These are phyloP conservation scores for Centella asiatica DNA, from an alignment of 129 eudicot species.

Conservation along the genomic window DNA sequence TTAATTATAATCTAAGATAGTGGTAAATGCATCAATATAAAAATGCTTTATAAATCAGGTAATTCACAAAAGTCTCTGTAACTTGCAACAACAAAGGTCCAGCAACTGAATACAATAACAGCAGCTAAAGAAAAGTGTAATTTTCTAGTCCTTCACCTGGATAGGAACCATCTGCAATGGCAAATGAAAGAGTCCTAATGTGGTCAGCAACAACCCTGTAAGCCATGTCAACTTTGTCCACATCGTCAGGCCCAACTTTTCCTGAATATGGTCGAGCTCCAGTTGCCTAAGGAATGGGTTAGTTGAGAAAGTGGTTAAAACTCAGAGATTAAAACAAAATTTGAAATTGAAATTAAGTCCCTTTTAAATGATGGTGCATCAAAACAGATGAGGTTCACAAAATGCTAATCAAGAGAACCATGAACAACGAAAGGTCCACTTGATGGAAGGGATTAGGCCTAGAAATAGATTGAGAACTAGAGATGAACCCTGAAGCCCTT, in stretches of 20 bases:
- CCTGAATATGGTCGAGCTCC: conserved; percentile 80
- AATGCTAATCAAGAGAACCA: no score
- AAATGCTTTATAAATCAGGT: no score
- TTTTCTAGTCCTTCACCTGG: conserved; percentile 50
- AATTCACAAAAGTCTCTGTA: no score
- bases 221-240: conserved; percentile 88
- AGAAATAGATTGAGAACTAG: no score
- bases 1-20: not conserved
- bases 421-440: no score
- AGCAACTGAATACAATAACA: not conserved
- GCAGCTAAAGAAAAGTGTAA: not conserved
- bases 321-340: not conserved
- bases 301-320: not conserved
- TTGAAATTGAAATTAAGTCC: not conserved
- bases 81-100: not conserved
- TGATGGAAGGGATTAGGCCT: no score
- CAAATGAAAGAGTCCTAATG: conserved; percentile 93
- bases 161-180: conserved; percentile 93
- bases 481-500: no score
- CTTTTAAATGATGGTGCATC: not conserved
- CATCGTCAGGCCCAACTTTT: conserved; percentile 84
- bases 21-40: not conserved
- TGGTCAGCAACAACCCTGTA: conserved; percentile 99
- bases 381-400: not conserved
- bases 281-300: conserved; percentile 62